Percentiles rank a stretch among this genome's conserved stretches.
Conservation (phyloP, 805 yeast genomes). For the Candida boidinii region DNA sequence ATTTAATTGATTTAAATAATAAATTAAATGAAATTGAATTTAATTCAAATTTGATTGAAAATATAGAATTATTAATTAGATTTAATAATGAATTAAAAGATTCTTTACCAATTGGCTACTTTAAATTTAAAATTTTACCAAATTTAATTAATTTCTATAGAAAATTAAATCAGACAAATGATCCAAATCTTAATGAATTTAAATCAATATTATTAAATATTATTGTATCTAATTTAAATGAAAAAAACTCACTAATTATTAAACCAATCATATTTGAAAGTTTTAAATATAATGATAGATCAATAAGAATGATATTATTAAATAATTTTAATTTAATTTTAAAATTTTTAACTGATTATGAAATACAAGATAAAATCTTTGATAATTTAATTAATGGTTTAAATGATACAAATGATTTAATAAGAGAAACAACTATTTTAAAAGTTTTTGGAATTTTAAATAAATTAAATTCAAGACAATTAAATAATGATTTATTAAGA, state of each 20-base stretch:
- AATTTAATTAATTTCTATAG: conserved; percentile 48
- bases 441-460: conserved; percentile 49
- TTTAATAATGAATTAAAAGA: conserved; percentile 29
- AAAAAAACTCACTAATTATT: conserved; percentile 29
- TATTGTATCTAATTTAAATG: conserved; percentile 24
- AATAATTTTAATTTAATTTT: conserved; percentile 51
- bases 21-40: conserved; percentile 49
- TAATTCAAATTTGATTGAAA: conserved; percentile 33
- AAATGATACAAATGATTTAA: conserved; percentile 72
- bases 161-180: no score
- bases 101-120: conserved; percentile 38
- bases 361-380: conserved; percentile 63
- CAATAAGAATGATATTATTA: conserved; percentile 65
- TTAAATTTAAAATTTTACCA: conserved; percentile 62
- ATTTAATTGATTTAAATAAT: conserved; percentile 42
- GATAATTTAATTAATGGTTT: conserved; percentile 70
- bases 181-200: conserved; percentile 12
- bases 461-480: conserved; percentile 65
- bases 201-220: conserved; percentile 28
- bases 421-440: conserved; percentile 73
- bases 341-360: conserved; percentile 41
- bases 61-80: conserved; percentile 39
- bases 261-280: conserved; percentile 60
- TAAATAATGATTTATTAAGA: conserved; percentile 79
- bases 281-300: conserved; percentile 64